Base-by-base conservation (phyloP, 2,329 filamentous ascomycete genomes). In the Phialocephala sp. region DNA sequence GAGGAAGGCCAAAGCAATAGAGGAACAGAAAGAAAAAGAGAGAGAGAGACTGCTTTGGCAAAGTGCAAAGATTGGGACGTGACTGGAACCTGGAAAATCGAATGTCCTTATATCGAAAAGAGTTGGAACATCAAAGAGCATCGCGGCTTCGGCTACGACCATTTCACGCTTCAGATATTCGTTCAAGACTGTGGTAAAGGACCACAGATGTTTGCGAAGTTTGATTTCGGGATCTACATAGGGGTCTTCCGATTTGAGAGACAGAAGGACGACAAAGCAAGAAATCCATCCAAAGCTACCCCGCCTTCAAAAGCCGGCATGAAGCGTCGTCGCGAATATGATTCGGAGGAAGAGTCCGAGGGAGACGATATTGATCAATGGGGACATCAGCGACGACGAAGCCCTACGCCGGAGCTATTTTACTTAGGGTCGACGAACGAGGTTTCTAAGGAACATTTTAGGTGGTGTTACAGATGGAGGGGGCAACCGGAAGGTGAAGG, bases 1-100 rank as follows among this genome's bases (percentile, higher is more conserved):
- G 22, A 61, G 39, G 15, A 36, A 54, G 9, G 41, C 45, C 35
- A 57, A 59, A 47, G 59, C 27, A 18, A 47, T 47, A 2, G 47
- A 52, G 47, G 22, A 12, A 18, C 2, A 71, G 71, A 36, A 63
- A 68, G 22, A 71, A 71, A 24, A 68, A 69, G 20, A 68, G 62
- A 4, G 67, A 71, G 43, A 66, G n/a, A 62, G n/a, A n/a, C 63
- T 32, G 45, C 65, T 27, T 57, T 63, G 22, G 64, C 67, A 43
- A 64, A 64, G 18, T 59, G 67, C 57, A 62, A 66, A 18, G 59
- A 68, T 45, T 73, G 50, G 66, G 72, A 66, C 63, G 72, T 63
- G 14, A 60, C 56, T 15, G 68, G 65, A 12, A 50, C 27, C 22
- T 68, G 59, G 60, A 54, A 47, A 2, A 67, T 69, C n/a, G 58